phyloP scores from a whole-genome alignment of 129 eudicot species.

The Saussurea involucrata region DNA sequence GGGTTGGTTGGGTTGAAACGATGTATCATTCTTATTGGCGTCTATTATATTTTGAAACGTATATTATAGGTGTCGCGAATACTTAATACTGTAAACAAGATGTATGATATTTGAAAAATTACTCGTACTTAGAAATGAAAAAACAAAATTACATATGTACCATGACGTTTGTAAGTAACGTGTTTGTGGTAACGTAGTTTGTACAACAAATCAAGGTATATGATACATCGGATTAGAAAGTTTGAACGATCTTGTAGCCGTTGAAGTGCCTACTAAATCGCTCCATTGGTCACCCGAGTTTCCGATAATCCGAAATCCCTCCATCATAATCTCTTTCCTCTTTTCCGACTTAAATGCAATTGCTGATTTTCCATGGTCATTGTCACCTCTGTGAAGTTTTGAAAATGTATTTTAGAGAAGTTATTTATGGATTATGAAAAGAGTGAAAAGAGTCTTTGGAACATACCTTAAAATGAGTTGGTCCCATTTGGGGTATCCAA shows the following conservation, averaged over 20 bases:
- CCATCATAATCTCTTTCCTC: slow-evolving; percentile 65
- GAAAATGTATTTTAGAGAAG: not conserved
- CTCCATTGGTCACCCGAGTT: slow-evolving; percentile 97
- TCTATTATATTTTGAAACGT: not conserved
- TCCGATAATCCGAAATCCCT: slow-evolving; percentile 65
- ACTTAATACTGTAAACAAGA: not conserved
- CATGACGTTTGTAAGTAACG: not conserved
- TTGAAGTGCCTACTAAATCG: slow-evolving; percentile 58
- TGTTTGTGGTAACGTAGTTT: not conserved
- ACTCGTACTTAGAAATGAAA: not conserved
- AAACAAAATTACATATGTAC: slow-evolving; percentile 16
- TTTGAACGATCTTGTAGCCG: slow-evolving; percentile 70
- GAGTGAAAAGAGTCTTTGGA: not conserved
- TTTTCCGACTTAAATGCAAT: slow-evolving; percentile 62
- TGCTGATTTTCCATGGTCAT: slow-evolving; percentile 68
- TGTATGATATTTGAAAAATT: not conserved
- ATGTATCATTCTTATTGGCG: no score
- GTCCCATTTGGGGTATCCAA: slow-evolving; percentile 73
- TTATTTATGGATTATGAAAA: not conserved
- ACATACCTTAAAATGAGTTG: slow-evolving; percentile 72
- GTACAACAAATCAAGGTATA: slow-evolving; percentile 43
- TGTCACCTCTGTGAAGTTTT: slow-evolving; percentile 38
- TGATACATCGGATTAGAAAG: slow-evolving; percentile 90
- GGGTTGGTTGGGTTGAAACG: no score
- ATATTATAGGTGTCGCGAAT: not conserved